phyloP scores from a whole-genome alignment of 441 rosid genomes.

The Geranium incanum region DNA sequence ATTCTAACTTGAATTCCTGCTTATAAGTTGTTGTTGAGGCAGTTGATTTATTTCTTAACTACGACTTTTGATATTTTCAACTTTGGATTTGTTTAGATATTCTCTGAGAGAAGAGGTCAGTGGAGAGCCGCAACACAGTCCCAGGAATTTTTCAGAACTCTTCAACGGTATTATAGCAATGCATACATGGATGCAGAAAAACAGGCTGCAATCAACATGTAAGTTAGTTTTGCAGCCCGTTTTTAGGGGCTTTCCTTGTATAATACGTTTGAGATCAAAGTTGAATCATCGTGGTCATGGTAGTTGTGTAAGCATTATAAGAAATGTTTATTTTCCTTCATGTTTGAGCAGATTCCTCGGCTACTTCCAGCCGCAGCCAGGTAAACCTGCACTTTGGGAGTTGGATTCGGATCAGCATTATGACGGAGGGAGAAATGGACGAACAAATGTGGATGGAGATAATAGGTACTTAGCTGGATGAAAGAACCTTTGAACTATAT shows the following conservation, averaged over 20 bases:
- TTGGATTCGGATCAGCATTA: constrained; percentile 84
- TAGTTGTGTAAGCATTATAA: not conserved
- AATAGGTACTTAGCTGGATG: constrained; percentile 47
- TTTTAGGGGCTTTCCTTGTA: not conserved
- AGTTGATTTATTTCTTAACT: not conserved
- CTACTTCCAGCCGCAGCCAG: constrained; percentile 76
- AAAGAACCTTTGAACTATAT: constrained; percentile 6
- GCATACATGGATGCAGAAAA: constrained; percentile 96
- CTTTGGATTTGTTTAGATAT: constrained; percentile 45
- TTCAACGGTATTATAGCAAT: constrained; percentile 92
- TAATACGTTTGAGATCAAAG: constrained; percentile 5
- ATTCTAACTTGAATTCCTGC: constrained; percentile 13
- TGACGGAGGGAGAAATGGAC: constrained; percentile 50
- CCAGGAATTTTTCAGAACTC: constrained; percentile 96
- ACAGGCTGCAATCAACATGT: constrained; percentile 96
- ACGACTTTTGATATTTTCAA: constrained; percentile 8
- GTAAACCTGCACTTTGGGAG: constrained; percentile 85
- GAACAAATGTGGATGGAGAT: constrained; percentile 46
- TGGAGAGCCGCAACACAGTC: constrained; percentile 99
- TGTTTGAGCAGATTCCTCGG: constrained; percentile 71
- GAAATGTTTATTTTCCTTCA: constrained; percentile 1
- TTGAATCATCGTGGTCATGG: not conserved
- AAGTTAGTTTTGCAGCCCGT: constrained; percentile 24
- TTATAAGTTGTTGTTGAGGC: not conserved
- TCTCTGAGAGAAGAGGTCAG: constrained; percentile 94